Conservation (phyloP, 2,329 filamentous ascomycete species). For the Aspergillus persii region DNA sequence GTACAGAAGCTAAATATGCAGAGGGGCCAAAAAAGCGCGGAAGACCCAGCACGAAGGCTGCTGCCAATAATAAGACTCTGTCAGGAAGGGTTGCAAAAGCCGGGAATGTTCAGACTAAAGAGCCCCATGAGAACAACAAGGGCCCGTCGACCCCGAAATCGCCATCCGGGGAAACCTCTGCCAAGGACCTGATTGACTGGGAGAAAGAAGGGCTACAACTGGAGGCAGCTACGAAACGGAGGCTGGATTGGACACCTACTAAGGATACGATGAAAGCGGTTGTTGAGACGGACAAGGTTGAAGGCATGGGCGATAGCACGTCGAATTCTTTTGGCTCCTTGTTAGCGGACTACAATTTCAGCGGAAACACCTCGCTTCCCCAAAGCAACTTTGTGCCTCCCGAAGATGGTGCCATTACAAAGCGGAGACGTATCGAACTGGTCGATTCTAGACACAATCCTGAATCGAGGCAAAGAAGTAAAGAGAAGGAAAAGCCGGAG, state of each 20-base stretch:
- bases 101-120: slow-evolving; percentile 13
- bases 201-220: slow-evolving; percentile 28
- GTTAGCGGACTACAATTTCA: slow-evolving; percentile 43
- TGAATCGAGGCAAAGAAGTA: slow-evolving; percentile 6
- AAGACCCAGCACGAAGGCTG: slow-evolving; percentile 15
- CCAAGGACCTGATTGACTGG: slow-evolving; percentile 17
- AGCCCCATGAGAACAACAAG: slow-evolving; percentile 12
- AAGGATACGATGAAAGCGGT: slow-evolving; percentile 38
- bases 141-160: slow-evolving; percentile 2
- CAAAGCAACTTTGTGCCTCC: slow-evolving; percentile 12
- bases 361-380: slow-evolving; percentile 16
- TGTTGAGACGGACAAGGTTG: slow-evolving; percentile 15
- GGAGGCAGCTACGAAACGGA: slow-evolving; percentile 53
- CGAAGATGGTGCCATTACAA: slow-evolving; percentile 30
- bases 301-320: background rate
- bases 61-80: slow-evolving; percentile 31
- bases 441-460: slow-evolving; percentile 23
- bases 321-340: slow-evolving; percentile 32
- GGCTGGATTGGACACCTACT: slow-evolving; percentile 68
- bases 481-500: slow-evolving; percentile 7
- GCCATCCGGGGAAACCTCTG: background rate
- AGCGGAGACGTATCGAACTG: slow-evolving; percentile 38
- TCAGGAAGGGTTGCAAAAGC: slow-evolving; percentile 38
- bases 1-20: slow-evolving; percentile 23
- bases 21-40: slow-evolving; percentile 23